These are phyloP conservation scores for Trichoderma cornu-damae DNA, from an alignment of 2,329 filamentous ascomycete genomes.

Conservation along the genomic window DNA sequence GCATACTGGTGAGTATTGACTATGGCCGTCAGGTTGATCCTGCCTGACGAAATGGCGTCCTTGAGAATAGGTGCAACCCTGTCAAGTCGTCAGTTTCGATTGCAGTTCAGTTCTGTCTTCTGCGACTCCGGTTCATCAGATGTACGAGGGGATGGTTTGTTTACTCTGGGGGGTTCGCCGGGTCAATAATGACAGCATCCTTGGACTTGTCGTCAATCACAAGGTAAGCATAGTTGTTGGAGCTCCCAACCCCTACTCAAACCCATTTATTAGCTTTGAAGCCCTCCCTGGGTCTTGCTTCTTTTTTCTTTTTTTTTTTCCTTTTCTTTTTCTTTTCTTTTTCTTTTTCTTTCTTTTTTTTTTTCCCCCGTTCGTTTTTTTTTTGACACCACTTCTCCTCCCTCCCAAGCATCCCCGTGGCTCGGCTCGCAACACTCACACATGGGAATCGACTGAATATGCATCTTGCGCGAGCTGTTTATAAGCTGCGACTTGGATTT, in stretches of 20 bases:
- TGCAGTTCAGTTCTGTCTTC: not conserved
- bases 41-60: constrained; percentile 62
- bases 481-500: not conserved
- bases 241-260: constrained; percentile 62
- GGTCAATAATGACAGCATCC: constrained; percentile 74
- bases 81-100: constrained; percentile 14
- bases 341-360: no score
- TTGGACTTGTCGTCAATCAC: constrained; percentile 73
- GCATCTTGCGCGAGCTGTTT: constrained; percentile 50
- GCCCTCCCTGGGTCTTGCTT: no score
- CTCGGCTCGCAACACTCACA: constrained; percentile 50
- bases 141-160: not conserved
- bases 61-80: constrained; percentile 63
- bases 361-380: no score
- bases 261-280: constrained; percentile 6
- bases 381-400: no score
- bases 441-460: constrained; percentile 85
- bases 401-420: no score
- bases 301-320: constrained; percentile 18
- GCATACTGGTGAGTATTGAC: constrained; percentile 97
- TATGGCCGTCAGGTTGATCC: constrained; percentile 80
- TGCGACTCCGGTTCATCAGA: not conserved
- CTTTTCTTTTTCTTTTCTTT: not conserved
- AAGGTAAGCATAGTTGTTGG: constrained; percentile 82
- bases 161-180: constrained; percentile 72